Percentiles rank a stretch among this genome's conserved stretches.
These are phyloP conservation scores for Austroboletus eburneus DNA, from an alignment of 768 basidiomycete species.

Conservation along the genomic window DNA sequence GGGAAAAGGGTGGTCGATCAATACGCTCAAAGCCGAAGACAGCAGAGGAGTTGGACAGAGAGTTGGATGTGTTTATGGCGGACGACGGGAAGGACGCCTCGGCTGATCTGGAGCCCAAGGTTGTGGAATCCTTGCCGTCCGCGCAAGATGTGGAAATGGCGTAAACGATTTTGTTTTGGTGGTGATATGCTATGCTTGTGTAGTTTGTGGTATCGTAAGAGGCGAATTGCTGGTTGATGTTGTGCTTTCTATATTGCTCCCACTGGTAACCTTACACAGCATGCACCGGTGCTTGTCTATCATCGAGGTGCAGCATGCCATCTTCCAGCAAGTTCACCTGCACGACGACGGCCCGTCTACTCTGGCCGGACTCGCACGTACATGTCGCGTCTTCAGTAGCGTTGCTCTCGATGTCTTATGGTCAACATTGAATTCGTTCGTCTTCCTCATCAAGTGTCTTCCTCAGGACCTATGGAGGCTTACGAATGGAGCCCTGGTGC, in stretches of 20 bases:
- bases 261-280: background rate
- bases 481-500: too few relatives aligned
- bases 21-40: conserved; percentile 58
- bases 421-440: conserved; percentile 18
- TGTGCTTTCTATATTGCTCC: background rate
- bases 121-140: conserved; percentile 6
- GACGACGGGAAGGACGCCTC: conserved; percentile 37
- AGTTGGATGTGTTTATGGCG: conserved; percentile 84
- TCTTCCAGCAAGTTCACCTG: conserved; percentile 18
- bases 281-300: conserved; percentile 28
- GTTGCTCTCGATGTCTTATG: conserved; percentile 25
- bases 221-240: background rate
- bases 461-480: conserved; percentile 27
- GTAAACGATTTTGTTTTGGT: conserved; percentile 10
- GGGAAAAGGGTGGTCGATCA: conserved; percentile 29
- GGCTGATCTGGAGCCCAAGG: conserved; percentile 17
- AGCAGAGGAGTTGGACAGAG: conserved; percentile 80
- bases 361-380: conserved; percentile 24
- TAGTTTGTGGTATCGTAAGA: conserved; percentile 15
- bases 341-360: background rate
- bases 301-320: conserved; percentile 22
- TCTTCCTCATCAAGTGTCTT: conserved; percentile 21
- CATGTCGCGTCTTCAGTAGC: conserved; percentile 21
- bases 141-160: conserved; percentile 55
- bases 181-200: conserved; percentile 13